Conservation (phyloP, 2,329 filamentous ascomycete genomes). For the Xylaria polymorpha region DNA sequence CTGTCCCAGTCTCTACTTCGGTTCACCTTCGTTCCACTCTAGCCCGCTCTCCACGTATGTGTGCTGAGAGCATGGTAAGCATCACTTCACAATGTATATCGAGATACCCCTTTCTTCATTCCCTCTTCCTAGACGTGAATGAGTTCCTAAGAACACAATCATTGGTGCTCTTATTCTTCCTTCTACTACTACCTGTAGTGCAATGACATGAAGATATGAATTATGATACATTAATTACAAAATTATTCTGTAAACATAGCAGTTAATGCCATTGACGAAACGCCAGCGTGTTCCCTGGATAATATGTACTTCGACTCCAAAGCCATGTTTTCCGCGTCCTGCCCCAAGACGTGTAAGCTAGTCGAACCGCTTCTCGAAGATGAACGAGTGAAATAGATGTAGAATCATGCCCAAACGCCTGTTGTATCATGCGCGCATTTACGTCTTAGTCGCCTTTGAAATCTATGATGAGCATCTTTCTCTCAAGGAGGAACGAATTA, state of each 20-base stretch:
- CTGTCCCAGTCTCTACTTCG: neutral
- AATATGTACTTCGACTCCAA: conserved; percentile 25
- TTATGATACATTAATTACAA: conserved; percentile 51
- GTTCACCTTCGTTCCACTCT: neutral
- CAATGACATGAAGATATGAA: conserved; percentile 43
- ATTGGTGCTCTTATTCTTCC: conserved; percentile 20
- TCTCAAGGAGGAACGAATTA: neutral
- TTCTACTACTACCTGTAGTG: conserved; percentile 35
- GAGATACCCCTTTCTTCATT: conserved; percentile 42
- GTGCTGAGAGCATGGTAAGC: conserved; percentile 3
- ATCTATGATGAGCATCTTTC: conserved; percentile 26
- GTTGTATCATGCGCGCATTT: conserved; percentile 31
- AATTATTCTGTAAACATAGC: conserved; percentile 27
- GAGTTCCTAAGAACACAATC: neutral
- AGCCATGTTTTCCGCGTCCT: neutral
- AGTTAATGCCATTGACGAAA: neutral
- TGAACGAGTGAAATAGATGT: conserved; percentile 15
- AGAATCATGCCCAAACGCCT: conserved; percentile 35
- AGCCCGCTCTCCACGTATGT: conserved; percentile 1
- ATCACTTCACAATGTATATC: conserved; percentile 32
- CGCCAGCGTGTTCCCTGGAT: conserved; percentile 8
- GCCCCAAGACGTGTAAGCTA: neutral
- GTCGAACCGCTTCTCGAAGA: conserved; percentile 10
- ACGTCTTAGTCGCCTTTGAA: conserved; percentile 17
- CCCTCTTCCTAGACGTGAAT: conserved; percentile 22